phyloP scores from a whole-genome alignment of 768 basidiomycete species.

The Auricularia sp. region DNA sequence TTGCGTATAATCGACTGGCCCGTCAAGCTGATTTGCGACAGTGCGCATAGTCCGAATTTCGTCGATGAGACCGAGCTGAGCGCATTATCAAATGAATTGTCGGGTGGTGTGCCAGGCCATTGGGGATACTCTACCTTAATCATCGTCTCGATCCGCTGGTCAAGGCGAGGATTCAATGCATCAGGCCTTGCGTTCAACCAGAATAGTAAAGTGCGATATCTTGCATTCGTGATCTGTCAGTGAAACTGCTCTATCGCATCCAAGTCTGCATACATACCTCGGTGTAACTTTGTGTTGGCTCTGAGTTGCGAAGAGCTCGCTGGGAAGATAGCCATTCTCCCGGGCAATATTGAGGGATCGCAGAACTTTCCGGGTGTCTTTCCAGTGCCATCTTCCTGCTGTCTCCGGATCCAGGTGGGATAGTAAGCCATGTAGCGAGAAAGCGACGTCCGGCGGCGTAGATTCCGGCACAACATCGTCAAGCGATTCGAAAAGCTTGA shows the following conservation, averaged over 20 bases:
- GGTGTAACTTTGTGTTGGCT: constrained; percentile 24
- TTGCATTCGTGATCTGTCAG: constrained; percentile 17
- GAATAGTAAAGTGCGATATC: constrained; percentile 78
- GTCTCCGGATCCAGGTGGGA: constrained; percentile 57
- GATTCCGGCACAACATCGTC: constrained; percentile 54
- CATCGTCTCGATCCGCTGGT: constrained; percentile 83
- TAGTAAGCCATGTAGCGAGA: constrained; percentile 59
- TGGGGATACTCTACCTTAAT: constrained; percentile 44
- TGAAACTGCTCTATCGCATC: no score
- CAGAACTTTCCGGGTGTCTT: constrained; percentile 81
- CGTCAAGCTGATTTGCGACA: constrained; percentile 7
- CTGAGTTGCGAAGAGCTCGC: constrained; percentile 60
- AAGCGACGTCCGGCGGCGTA: constrained; percentile 39
- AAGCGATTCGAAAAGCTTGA: constrained; percentile 40
- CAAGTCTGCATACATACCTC: constrained; percentile 8
- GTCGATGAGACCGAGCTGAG: constrained; percentile 64
- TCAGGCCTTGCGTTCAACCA: constrained; percentile 79
- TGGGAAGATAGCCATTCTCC: constrained; percentile 52
- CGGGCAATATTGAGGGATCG: constrained; percentile 70
- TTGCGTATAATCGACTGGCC: constrained; percentile 48
- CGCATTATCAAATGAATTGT: background rate
- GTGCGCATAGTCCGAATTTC: constrained; percentile 56
- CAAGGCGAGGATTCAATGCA: constrained; percentile 54
- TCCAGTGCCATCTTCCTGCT: constrained; percentile 91
- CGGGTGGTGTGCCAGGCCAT: no score